Evolutionary conservation across 179 eudicot genomes (phyloP).

Genomic region (Sideroxylon spinosum): DNA sequence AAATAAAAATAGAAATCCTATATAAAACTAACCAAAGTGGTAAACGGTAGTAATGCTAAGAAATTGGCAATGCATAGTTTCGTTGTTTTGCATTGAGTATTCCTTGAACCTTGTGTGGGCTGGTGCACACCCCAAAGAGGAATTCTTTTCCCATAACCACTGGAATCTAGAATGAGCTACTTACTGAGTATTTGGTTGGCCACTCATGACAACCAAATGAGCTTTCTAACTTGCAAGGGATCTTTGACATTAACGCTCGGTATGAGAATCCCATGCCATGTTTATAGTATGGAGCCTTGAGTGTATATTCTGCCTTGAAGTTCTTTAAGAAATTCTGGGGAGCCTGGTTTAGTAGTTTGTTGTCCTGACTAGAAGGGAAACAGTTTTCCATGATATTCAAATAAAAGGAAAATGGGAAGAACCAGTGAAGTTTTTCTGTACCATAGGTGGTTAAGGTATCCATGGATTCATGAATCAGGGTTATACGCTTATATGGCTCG

Average conservation of each 20-base stretch:
- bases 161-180: not conserved
- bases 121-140: not conserved
- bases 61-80: not conserved
- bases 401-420: not conserved
- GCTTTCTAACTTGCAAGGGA: not conserved
- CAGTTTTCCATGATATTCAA: not conserved
- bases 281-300: not conserved
- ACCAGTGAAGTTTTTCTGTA: not conserved
- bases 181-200: not conserved
- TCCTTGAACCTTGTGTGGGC: not conserved
- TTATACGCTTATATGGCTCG: not conserved
- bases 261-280: not conserved
- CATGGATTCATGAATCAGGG: not conserved
- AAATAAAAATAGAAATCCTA: too few species aligned
- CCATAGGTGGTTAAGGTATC: not conserved
- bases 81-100: not conserved
- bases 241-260: not conserved
- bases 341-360: not conserved
- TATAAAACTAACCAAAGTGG: too few species aligned
- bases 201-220: not conserved
- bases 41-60: too few species aligned
- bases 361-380: not conserved
- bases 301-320: not conserved
- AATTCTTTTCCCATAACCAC: not conserved
- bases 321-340: not conserved